Evolutionary conservation across 1,284 basidiomycete species (phyloP), one percentile per base, ranked within the genome.

Genomic region (Cutaneotrichosporon cavernicola): DNA sequence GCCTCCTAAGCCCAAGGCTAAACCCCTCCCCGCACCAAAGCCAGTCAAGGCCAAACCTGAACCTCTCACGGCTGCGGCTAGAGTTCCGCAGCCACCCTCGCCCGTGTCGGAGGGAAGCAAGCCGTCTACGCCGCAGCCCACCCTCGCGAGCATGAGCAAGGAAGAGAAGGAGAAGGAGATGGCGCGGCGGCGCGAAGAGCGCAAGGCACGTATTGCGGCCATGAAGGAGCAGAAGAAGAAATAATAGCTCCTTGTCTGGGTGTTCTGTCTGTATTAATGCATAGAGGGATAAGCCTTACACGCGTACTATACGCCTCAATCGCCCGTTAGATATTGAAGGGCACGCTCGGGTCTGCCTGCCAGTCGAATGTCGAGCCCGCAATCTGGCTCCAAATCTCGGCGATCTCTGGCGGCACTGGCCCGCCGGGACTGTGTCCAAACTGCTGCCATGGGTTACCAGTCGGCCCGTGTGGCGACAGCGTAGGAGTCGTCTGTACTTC

Each of bases 81-180:
- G 60, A 38, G 50, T 65, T 10, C 47, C 64, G 5, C 10, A 65
- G 34, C 64, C 62, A 47, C 62, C 60, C 22, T 63, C 65, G 38
- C 56, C 49, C 14, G 38, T 53, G 51, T 50, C 59, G 30, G 63
- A 64, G 46, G 32, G 38, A 1, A 38, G 49, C 26, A 61, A 60
- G 58, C 52, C 64, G 16, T 22, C 61, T 7, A 62, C 62, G 32
- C 62, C 64, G 43, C 55, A 67, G 22, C 71, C 76, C 7, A 80
- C 70, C 65, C 65, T 82, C 59, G 75, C 74, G 5, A 70, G 71
- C 8, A 83, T 92, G 84, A 85, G 86, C 43, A 94, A 92, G 76
- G 92, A 94, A 78, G 92, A 93, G 69, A 93, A 89, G 79, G 90
- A 90, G 0, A 87, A 86, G 31, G 92, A 96, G 82, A 90, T 95